A percentile compares a stretch with the other conserved stretches of the same genome.
Evolutionary conservation across 208 protist genomes (phyloP).

Genomic region (Trypanosoma avium): DNA sequence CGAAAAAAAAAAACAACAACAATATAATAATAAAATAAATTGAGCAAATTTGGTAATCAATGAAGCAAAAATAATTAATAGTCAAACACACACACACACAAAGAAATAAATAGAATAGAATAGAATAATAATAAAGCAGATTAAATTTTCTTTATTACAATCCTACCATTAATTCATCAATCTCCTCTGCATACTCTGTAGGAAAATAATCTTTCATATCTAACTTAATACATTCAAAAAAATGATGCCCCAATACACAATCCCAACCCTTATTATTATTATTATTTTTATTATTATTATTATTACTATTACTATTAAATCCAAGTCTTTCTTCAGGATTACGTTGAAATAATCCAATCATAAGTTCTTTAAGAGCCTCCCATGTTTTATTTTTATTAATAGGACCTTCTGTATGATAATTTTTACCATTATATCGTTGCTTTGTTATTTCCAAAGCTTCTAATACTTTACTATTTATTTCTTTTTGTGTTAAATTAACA

Average conservation of each 20-base stretch:
- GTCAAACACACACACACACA: neutral
- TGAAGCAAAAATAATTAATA: no score
- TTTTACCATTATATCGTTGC: slow-evolving; percentile 12
- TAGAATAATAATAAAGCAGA: neutral
- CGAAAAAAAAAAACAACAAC: neutral
- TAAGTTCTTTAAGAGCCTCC: slow-evolving; percentile 15
- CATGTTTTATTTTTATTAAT: slow-evolving; percentile 7
- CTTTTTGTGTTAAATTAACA: neutral
- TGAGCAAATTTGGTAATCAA: no score
- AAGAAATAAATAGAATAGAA: slow-evolving; percentile 4
- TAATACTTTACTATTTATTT: slow-evolving; percentile 12
- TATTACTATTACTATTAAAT: slow-evolving; percentile 10
- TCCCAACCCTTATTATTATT: no score
- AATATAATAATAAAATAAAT: neutral
- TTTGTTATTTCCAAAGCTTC: slow-evolving; percentile 6
- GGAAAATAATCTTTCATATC: slow-evolving; percentile 16
- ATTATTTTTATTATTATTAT: no score
- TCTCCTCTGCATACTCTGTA: slow-evolving; percentile 34
- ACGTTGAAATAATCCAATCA: slow-evolving; percentile 22
- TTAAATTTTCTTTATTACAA: slow-evolving; percentile 13
- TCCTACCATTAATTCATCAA: slow-evolving; percentile 34
- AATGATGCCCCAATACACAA: slow-evolving; percentile 17
- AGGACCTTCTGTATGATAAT: neutral
- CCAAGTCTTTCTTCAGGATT: slow-evolving; percentile 20
- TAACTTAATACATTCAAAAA: slow-evolving; percentile 6